Evolutionary conservation across 495 filamentous ascomycete species (phyloP).

Genomic region (Pseudoneurospora amorphoporcata): DNA sequence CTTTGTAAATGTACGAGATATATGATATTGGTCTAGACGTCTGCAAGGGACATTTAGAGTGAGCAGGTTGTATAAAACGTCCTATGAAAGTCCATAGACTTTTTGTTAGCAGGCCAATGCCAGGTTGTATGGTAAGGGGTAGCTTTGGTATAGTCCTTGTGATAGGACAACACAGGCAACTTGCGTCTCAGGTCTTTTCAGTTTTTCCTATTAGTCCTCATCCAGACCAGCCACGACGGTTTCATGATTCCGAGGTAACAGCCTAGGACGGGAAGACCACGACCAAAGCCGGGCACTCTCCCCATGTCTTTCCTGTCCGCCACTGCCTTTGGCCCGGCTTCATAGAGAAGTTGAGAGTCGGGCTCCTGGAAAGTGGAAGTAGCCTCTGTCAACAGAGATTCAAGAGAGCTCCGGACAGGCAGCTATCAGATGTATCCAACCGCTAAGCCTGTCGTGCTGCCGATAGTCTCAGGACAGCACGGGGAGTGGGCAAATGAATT

Average conservation of each 20-base stretch:
- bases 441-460: conserved; percentile 8
- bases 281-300: conserved; percentile 3
- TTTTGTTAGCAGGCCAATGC: conserved; percentile 6
- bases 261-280: conserved; percentile 1
- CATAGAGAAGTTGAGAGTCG: conserved; percentile 7
- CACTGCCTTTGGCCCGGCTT: conserved; percentile 25
- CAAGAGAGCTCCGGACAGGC: neutral
- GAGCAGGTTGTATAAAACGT: neutral
- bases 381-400: conserved; percentile 2
- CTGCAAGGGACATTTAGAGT: conserved; percentile 5
- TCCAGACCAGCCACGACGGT: conserved; percentile 22
- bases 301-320: conserved; percentile 13
- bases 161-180: neutral
- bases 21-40: neutral
- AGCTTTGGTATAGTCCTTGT: neutral
- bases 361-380: conserved; percentile 20
- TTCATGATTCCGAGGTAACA: conserved; percentile 15
- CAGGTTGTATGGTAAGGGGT: neutral
- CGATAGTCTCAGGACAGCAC: conserved; percentile 10
- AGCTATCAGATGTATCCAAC: conserved; percentile 16
- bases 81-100: conserved; percentile 6
- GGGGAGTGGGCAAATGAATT: neutral
- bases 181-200: conserved; percentile 32
- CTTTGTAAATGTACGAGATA: neutral
- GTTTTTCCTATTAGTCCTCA: conserved; percentile 23